Evolutionary conservation across 169 alveolate genomes (phyloP).

Genomic region (Theileria annulata): DNA sequence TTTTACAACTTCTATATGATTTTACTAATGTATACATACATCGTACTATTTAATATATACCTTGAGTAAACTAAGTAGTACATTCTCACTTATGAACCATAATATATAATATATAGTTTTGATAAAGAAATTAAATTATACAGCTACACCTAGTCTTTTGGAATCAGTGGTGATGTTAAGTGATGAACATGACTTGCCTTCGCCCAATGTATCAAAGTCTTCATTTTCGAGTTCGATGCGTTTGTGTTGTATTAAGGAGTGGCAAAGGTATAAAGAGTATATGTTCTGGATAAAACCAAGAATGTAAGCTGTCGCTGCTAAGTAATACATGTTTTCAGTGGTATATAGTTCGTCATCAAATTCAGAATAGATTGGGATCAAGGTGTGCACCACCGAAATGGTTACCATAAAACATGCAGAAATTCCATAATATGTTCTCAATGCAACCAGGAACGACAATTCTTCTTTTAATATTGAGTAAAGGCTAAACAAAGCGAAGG

Average conservation of each 20-base stretch:
- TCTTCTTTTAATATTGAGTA: background rate
- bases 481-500: background rate
- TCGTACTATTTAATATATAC: background rate
- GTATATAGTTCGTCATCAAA: background rate
- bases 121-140: background rate
- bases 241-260: background rate
- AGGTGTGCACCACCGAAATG: background rate
- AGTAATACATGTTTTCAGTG: background rate
- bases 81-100: background rate
- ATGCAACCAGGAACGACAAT: background rate
- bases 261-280: background rate
- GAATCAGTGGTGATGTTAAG: slow-evolving; percentile 4
- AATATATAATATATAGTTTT: background rate
- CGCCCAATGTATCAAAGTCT: background rate
- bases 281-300: background rate
- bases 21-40: background rate
- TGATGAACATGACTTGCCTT: slow-evolving; percentile 1
- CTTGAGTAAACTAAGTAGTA: background rate
- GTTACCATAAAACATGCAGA: background rate
- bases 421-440: background rate
- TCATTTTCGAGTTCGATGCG: slow-evolving; percentile 4
- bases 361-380: background rate
- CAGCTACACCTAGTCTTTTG: background rate
- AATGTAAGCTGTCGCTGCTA: background rate
- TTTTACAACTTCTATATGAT: background rate